Conservation (phyloP, 768 basidiomycete species). For the Russula griseocarnosa region DNA sequence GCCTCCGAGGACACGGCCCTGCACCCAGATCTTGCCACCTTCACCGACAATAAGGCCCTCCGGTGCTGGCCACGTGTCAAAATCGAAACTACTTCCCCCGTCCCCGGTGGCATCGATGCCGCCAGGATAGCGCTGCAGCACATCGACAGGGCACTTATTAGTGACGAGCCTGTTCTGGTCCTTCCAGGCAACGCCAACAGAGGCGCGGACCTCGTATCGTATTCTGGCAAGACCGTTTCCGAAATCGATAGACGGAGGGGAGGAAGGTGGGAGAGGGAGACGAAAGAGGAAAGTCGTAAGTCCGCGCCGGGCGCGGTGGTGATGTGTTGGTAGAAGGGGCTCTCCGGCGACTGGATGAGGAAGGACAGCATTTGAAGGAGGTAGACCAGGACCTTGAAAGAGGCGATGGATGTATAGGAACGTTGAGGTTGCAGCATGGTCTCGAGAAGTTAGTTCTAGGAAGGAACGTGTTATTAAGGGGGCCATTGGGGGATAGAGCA, state of each 20-base stretch:
- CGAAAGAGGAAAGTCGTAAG: conserved; percentile 75
- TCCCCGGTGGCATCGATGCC: conserved; percentile 21
- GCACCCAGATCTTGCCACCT: conserved; percentile 74
- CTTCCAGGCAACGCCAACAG: conserved; percentile 70
- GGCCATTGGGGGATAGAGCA: not conserved
- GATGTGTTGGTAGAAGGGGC: conserved; percentile 56
- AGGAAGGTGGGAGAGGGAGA: conserved; percentile 63
- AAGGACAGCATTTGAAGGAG: conserved; percentile 80
- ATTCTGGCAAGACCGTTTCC: conserved; percentile 64
- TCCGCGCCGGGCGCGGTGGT: conserved; percentile 72
- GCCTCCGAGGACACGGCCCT: conserved; percentile 60
- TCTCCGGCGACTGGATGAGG: conserved; percentile 56
- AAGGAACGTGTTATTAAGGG: conserved; percentile 10
- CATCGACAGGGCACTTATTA: conserved; percentile 55
- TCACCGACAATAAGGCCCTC: conserved; percentile 68
- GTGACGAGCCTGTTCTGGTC: conserved; percentile 67
- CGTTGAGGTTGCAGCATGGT: conserved; percentile 75
- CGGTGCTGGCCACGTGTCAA: conserved; percentile 39
- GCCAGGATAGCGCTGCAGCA: conserved; percentile 46
- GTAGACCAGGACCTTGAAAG: conserved; percentile 78
- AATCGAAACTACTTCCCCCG: conserved; percentile 32
- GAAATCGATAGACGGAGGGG: conserved; percentile 69
- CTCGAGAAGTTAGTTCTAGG: conserved; percentile 68
- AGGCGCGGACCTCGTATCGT: conserved; percentile 69
- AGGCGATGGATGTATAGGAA: conserved; percentile 67